These are phyloP conservation scores for Hypomontagnella monticulosa DNA, from an alignment of 495 filamentous ascomycete genomes.

Conservation along the genomic window DNA sequence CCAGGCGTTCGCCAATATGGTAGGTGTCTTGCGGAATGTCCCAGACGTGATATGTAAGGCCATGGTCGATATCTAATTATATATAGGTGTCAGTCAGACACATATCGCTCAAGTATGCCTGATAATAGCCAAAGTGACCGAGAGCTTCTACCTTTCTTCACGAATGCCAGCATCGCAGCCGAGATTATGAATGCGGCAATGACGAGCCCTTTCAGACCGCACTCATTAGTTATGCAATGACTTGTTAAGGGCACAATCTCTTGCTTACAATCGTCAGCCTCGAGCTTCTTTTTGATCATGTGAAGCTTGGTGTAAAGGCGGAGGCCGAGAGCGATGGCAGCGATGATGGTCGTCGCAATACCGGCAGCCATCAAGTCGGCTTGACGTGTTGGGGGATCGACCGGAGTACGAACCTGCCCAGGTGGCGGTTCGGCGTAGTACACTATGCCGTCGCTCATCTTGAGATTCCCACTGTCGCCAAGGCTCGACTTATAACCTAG, in stretches of 20 bases:
- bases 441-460: constrained; percentile 21
- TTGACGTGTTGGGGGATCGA: constrained; percentile 21
- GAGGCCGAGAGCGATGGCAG: constrained; percentile 16
- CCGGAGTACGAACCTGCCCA: constrained; percentile 28
- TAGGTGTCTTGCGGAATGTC: constrained; percentile 33
- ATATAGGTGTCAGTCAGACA: not conserved
- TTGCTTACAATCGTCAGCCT: constrained; percentile 26
- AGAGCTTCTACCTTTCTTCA: constrained; percentile 29
- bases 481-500: constrained; percentile 2
- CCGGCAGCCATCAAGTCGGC: constrained; percentile 24
- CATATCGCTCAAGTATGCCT: too few species aligned
- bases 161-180: constrained; percentile 32
- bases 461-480: constrained; percentile 6
- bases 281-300: constrained; percentile 16
- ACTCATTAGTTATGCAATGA: not conserved
- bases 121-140: not conserved
- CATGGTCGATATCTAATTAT: constrained; percentile 31
- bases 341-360: constrained; percentile 29
- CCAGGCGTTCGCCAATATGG: constrained; percentile 31
- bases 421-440: constrained; percentile 27
- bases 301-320: constrained; percentile 24
- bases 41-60: constrained; percentile 37
- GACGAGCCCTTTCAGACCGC: constrained; percentile 22
- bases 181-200: constrained; percentile 22
- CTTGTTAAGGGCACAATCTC: not conserved